Conservation (phyloP, 2,329 filamentous ascomycete species). For the Pseudogymnoascus sp. region DNA sequence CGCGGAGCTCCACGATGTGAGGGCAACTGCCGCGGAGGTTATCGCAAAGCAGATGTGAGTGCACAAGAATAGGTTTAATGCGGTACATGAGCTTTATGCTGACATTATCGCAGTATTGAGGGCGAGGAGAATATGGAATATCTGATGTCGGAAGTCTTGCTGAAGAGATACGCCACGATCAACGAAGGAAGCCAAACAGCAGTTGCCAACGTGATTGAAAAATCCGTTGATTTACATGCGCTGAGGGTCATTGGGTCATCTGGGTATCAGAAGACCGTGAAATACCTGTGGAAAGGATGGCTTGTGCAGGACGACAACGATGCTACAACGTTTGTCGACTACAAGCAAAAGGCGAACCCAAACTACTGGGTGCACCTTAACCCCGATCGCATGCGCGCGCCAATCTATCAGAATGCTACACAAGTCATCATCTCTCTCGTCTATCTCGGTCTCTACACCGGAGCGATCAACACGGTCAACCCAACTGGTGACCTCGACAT, state of each 20-base stretch:
- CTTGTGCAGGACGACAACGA: constrained; percentile 92
- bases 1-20: constrained; percentile 70
- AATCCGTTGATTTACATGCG: constrained; percentile 87
- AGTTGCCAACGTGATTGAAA: constrained; percentile 84
- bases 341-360: constrained; percentile 71
- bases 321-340: constrained; percentile 81
- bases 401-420: constrained; percentile 83
- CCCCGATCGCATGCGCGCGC: constrained; percentile 88
- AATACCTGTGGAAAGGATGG: constrained; percentile 91
- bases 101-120: constrained; percentile 59
- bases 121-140: constrained; percentile 70
- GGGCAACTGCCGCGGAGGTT: constrained; percentile 79
- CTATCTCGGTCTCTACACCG: constrained; percentile 79
- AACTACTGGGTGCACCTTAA: constrained; percentile 78
- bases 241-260: constrained; percentile 82
- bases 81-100: neutral
- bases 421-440: constrained; percentile 79
- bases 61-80: neutral
- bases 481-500: constrained; percentile 72
- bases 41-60: constrained; percentile 70
- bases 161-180: constrained; percentile 82
- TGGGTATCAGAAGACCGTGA: constrained; percentile 93
- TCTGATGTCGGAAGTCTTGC: constrained; percentile 70
- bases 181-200: constrained; percentile 62
- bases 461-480: constrained; percentile 92